Evolutionary conservation across 2,329 filamentous ascomycete species (phyloP), one percentile per base, ranked within the genome.

Genomic region (Fusarium liriodendri): DNA sequence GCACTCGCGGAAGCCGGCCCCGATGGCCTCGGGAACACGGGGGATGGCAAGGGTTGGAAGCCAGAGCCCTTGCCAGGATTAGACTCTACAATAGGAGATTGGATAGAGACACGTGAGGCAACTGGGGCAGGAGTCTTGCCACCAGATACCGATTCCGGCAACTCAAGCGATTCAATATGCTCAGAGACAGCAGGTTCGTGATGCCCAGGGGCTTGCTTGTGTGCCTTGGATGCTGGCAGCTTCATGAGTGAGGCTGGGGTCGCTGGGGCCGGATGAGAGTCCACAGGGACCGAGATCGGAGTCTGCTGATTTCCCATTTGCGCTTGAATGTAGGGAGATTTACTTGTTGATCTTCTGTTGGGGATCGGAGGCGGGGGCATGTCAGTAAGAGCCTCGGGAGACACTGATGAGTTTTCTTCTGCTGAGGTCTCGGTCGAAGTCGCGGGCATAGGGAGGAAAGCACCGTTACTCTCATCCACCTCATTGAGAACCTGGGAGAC

Each of bases 191-290:
- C 80, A 4, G 84, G 80, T 18, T 86, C 86, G 27, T 83, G 80
- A 74, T 81, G 75, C 69, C 80, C 80, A 70, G 83, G 79, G 33
- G 86, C 82, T 16, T 74, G 71, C 33, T 85, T 86, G 71, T 88
- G 89, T 62, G 84, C 82, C 76, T 85, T 86, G 77, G 89, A 89
- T 29, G 88, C 87, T 5, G 87, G 88, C 50, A 96, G 87, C 77
- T 91, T 93, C 93, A 98, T 98, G 67, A 98, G 84, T 8, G 95
- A 97, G 10, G 95, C 94, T 1, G 94, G 94, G 62, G 91, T 90
- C 76, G 84, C 85, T 55, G 91, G 90, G 76, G 84, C 85, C 61
- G 85, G 86, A 25, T 83, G 77, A 11, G 61, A 65, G 37, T 79
- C 79, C 20, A 70, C 67, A 5, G 79, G 77, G 29, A 40, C 67